phyloP scores from a whole-genome alignment of 768 basidiomycete genomes.

The Lactifluus echinatus region DNA sequence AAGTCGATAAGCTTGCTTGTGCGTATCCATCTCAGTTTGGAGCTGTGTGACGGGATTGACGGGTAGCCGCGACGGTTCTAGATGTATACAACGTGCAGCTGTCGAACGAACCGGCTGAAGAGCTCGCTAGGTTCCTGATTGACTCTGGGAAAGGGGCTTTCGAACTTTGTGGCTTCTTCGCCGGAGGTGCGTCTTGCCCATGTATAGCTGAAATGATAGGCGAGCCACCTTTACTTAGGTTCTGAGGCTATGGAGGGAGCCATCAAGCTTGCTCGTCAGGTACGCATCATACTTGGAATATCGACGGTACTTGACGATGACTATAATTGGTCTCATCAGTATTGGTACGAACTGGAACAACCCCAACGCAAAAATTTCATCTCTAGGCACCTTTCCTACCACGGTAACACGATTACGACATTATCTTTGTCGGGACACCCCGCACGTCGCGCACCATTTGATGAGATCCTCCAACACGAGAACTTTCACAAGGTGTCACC shows the following conservation, averaged over 20 bases:
- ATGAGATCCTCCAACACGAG: conserved; percentile 49
- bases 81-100: conserved; percentile 87
- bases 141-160: conserved; percentile 68
- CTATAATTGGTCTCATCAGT: conserved; percentile 33
- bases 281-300: conserved; percentile 24
- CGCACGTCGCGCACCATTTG: conserved; percentile 58
- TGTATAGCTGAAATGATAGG: not conserved
- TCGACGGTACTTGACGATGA: not conserved
- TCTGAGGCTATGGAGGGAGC: conserved; percentile 86
- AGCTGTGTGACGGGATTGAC: not conserved
- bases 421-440: conserved; percentile 63
- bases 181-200: conserved; percentile 47
- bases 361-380: conserved; percentile 70
- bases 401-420: conserved; percentile 74
- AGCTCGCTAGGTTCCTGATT: conserved; percentile 59
- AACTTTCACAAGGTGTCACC: conserved; percentile 84
- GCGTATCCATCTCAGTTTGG: conserved; percentile 24
- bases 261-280: conserved; percentile 77
- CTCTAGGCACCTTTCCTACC: conserved; percentile 68
- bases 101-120: conserved; percentile 73
- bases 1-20: conserved; percentile 74
- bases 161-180: conserved; percentile 58
- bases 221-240: conserved; percentile 34
- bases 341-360: conserved; percentile 63
- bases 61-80: conserved; percentile 23